Percentiles rank a stretch among this genome's conserved stretches.
These are phyloP conservation scores for Suhomyces kunorum DNA, from an alignment of 1,139 yeast genomes.

Conservation along the genomic window DNA sequence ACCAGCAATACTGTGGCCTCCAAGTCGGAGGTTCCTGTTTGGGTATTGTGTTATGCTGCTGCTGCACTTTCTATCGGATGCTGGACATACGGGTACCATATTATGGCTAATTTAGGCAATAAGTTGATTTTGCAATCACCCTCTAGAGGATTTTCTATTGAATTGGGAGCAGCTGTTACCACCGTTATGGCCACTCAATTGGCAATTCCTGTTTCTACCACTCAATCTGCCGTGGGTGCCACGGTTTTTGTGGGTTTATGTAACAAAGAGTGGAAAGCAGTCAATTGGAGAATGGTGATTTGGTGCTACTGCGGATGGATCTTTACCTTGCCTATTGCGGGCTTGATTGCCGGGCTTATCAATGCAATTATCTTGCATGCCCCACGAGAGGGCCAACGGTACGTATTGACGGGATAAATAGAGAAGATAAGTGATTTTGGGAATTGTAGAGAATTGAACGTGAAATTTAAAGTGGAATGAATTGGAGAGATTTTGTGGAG, in stretches of 20 bases:
- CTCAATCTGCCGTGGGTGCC: conserved; percentile 82
- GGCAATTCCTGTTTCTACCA: conserved; percentile 71
- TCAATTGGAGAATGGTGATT: conserved; percentile 76
- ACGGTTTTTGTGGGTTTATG: conserved; percentile 76
- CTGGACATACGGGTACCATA: conserved; percentile 74
- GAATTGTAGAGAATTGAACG: too few species aligned
- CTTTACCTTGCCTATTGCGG: conserved; percentile 72
- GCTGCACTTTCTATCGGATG: conserved; percentile 66
- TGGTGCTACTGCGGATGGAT: conserved; percentile 78
- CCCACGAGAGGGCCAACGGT: conserved; percentile 52
- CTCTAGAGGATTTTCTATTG: conserved; percentile 76
- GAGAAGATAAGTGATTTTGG: too few species aligned
- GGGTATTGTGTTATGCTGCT: conserved; percentile 73
- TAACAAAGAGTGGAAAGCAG: conserved; percentile 62
- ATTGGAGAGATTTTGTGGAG: too few species aligned
- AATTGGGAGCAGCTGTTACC: conserved; percentile 77
- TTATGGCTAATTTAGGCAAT: conserved; percentile 74
- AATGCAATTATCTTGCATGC: conserved; percentile 69
- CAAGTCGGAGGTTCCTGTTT: conserved; percentile 64
- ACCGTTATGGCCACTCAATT: conserved; percentile 76
- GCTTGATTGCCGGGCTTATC: conserved; percentile 66
- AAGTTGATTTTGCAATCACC: conserved; percentile 77
- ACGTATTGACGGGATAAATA: conserved; percentile 17
- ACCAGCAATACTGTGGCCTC: conserved; percentile 45
- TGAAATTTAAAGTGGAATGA: background rate